These are phyloP conservation scores for Trypanosoma boissoni DNA, from an alignment of 208 protist genomes.

Conservation along the genomic window DNA sequence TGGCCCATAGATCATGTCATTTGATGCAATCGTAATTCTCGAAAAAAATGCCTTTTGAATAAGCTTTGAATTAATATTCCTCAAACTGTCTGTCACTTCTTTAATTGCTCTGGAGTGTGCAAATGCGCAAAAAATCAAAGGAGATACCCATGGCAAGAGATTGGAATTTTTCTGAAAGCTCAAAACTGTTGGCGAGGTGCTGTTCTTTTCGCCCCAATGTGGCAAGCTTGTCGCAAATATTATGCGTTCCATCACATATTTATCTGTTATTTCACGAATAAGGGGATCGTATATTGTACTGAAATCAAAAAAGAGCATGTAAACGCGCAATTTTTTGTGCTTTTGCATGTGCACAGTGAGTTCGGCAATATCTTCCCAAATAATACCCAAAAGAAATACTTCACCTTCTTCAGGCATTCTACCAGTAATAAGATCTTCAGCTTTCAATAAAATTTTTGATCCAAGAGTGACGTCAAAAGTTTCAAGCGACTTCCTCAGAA, in stretches of 20 bases:
- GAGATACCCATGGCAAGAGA: not conserved
- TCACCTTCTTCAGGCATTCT: not conserved
- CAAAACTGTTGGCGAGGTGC: not conserved
- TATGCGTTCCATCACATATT: not conserved
- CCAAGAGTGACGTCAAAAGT: not conserved
- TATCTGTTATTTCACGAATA: not conserved
- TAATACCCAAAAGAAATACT: slow-evolving; percentile 5
- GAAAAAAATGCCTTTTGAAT: not conserved
- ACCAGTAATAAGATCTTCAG: not conserved
- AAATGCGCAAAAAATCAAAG: slow-evolving; percentile 1
- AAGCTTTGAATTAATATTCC: not conserved
- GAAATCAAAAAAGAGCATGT: slow-evolving; percentile 1
- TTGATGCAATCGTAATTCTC: not conserved
- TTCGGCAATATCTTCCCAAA: not conserved
- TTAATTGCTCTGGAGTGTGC: not conserved
- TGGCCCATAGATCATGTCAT: not conserved
- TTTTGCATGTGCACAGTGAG: not conserved
- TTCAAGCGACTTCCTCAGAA: not conserved
- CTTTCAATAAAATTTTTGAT: not conserved
- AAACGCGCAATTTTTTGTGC: not conserved
- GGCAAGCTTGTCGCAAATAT: slow-evolving; percentile 9
- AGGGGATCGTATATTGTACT: not conserved
- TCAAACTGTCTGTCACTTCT: not conserved
- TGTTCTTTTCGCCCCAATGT: slow-evolving; percentile 5
- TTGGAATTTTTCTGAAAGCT: not conserved